phyloP scores from a whole-genome alignment of 1,139 yeast species.

The Taiozyma sp. region DNA sequence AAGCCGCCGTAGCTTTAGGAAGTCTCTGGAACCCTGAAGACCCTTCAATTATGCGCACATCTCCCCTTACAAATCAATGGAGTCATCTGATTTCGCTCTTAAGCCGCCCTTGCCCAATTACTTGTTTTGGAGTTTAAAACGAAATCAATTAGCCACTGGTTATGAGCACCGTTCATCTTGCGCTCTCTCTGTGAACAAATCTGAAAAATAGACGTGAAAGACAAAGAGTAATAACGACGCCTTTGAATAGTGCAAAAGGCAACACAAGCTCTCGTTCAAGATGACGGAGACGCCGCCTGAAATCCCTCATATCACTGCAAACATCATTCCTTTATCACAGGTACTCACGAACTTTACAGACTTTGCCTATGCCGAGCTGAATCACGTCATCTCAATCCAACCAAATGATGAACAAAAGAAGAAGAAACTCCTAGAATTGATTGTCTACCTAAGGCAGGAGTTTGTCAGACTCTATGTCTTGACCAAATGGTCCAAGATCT shows the following conservation, averaged over 20 bases:
- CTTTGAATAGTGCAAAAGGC: background rate
- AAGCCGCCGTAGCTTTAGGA: no score
- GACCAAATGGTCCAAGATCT: constrained; percentile 75
- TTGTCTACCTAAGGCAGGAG: constrained; percentile 73
- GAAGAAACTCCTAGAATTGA: constrained; percentile 58
- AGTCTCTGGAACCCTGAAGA: no score
- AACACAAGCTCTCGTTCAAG: background rate
- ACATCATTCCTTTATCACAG: constrained; percentile 59
- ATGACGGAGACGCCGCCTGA: constrained; percentile 10
- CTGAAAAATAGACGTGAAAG: background rate
- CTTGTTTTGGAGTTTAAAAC: no score
- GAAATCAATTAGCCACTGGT: background rate
- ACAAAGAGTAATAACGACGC: background rate
- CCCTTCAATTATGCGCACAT: no score
- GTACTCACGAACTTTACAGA: constrained; percentile 57
- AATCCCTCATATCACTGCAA: constrained; percentile 73
- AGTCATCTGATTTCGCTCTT: no score
- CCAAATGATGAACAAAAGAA: constrained; percentile 61
- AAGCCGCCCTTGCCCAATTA: no score
- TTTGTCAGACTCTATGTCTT: constrained; percentile 79
- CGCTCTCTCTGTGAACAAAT: background rate
- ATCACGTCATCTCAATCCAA: constrained; percentile 55
- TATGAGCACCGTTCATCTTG: background rate
- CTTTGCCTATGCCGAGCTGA: constrained; percentile 61
- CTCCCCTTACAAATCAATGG: no score